These are phyloP conservation scores for Cytospora paraplurivora DNA, from an alignment of 2,329 filamentous ascomycete species.

Conservation along the genomic window DNA sequence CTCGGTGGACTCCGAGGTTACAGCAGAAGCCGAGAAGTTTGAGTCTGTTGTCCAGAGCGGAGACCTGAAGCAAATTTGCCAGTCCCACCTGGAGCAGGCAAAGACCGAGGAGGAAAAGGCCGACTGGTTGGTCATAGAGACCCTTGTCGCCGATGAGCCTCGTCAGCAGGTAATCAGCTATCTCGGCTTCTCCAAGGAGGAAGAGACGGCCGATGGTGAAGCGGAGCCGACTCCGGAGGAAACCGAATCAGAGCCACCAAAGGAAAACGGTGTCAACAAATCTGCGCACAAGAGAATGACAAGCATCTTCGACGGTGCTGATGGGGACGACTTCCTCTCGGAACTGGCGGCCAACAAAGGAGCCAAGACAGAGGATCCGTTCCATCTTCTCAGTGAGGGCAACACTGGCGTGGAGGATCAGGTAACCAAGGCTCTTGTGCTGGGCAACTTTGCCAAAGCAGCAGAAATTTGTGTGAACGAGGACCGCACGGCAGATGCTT, in stretches of 20 bases:
- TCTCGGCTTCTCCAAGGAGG: conserved; percentile 78
- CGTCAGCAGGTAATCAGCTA: conserved; percentile 84
- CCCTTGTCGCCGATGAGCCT: conserved; percentile 81
- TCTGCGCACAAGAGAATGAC: conserved; percentile 66
- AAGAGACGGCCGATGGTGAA: conserved; percentile 49
- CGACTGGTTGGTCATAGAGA: conserved; percentile 94
- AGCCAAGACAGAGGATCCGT: conserved; percentile 90
- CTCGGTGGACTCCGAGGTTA: conserved; percentile 81
- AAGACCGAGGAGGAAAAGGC: conserved; percentile 89
- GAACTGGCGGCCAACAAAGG: conserved; percentile 85
- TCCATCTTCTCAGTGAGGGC: conserved; percentile 82
- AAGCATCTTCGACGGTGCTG: conserved; percentile 78
- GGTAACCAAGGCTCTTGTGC: conserved; percentile 84
- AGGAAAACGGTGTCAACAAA: conserved; percentile 26
- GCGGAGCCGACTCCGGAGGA: conserved; percentile 36
- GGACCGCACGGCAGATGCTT: conserved; percentile 89
- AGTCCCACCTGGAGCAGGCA: conserved; percentile 73
- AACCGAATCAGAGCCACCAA: conserved; percentile 17
- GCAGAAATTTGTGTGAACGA: conserved; percentile 87
- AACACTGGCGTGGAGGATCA: conserved; percentile 82
- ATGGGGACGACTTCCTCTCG: conserved; percentile 84
- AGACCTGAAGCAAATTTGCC: conserved; percentile 77
- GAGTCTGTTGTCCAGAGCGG: conserved; percentile 79
- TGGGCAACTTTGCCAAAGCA: conserved; percentile 88
- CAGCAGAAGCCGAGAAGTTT: conserved; percentile 82